Evolutionary conservation across 2,329 filamentous ascomycete genomes (phyloP).

Genomic region (Pyrenophora teres): DNA sequence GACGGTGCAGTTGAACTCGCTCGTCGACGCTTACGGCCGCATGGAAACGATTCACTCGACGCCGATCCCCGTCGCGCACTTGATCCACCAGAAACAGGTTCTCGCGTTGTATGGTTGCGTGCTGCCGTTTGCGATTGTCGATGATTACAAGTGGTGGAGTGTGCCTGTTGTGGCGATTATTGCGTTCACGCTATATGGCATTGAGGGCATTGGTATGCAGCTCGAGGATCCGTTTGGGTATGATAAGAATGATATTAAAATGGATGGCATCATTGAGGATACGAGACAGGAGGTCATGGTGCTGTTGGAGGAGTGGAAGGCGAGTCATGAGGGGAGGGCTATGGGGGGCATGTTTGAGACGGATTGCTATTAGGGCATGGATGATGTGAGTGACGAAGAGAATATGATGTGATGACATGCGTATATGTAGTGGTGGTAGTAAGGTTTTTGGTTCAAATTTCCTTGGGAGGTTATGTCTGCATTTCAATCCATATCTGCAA

Average conservation of each 20-base stretch:
- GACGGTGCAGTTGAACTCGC: constrained; percentile 60
- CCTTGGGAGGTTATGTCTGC: too few species aligned
- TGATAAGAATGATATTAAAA: constrained; percentile 69
- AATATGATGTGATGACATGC: neutral
- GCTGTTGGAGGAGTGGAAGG: constrained; percentile 63
- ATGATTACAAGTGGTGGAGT: constrained; percentile 67
- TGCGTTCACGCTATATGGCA: constrained; percentile 67
- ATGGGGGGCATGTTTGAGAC: constrained; percentile 44
- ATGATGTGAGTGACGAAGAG: neutral
- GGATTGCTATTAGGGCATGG: neutral
- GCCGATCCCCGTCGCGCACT: constrained; percentile 66
- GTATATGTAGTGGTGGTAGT: too few species aligned
- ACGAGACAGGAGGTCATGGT: constrained; percentile 62
- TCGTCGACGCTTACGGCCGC: constrained; percentile 63
- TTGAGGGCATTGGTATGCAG: constrained; percentile 66
- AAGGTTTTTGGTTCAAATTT: too few species aligned
- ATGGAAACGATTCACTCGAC: constrained; percentile 71
- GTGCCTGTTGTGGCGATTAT: constrained; percentile 64
- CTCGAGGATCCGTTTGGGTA: constrained; percentile 70
- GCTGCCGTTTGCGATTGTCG: constrained; percentile 66
- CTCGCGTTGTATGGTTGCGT: constrained; percentile 65
- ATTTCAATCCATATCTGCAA: neutral
- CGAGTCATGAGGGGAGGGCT: constrained; percentile 34
- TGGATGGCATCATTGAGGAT: constrained; percentile 68
- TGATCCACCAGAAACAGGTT: constrained; percentile 69